These are phyloP conservation scores for Massospora cicadina DNA, from an alignment of 371 early-diverging fungal genomes.

Conservation along the genomic window DNA sequence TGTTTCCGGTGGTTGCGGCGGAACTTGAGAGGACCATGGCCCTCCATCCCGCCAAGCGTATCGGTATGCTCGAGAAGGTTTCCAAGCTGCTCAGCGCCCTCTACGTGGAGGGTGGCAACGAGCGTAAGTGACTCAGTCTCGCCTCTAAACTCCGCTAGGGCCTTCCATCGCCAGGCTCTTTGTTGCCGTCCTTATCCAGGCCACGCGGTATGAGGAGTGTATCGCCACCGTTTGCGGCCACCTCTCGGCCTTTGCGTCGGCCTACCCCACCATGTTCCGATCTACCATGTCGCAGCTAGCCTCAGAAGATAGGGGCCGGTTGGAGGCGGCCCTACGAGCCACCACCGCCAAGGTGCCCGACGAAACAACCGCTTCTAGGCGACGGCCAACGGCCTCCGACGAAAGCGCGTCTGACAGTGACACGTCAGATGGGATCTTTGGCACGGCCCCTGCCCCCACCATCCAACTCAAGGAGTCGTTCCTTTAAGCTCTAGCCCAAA, in stretches of 20 bases:
- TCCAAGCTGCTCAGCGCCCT: background rate
- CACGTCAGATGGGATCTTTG: background rate
- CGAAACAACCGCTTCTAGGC: background rate
- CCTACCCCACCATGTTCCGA: background rate
- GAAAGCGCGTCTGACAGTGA: background rate
- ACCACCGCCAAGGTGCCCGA: background rate
- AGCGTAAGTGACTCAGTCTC: background rate
- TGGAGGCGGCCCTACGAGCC: background rate
- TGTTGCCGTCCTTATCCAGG: background rate
- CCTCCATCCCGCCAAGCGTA: background rate
- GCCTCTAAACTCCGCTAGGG: background rate
- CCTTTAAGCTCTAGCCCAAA: too few species aligned
- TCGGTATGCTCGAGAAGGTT: background rate
- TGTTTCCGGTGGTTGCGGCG: background rate
- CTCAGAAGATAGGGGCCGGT: background rate
- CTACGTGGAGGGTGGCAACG: background rate
- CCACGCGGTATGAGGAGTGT: background rate
- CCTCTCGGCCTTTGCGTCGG: slow-evolving; percentile 1
- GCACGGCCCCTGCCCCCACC: background rate
- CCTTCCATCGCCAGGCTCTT: slow-evolving; percentile 1
- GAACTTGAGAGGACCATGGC: background rate
- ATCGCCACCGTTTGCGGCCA: background rate
- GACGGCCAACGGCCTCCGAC: background rate
- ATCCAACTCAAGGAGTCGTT: slow-evolving; percentile 10
- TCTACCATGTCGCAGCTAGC: background rate